Evolutionary conservation across 2,329 filamentous ascomycete genomes (phyloP), one percentile per base, ranked within the genome.

Genomic region (Fonsecaea nubica): DNA sequence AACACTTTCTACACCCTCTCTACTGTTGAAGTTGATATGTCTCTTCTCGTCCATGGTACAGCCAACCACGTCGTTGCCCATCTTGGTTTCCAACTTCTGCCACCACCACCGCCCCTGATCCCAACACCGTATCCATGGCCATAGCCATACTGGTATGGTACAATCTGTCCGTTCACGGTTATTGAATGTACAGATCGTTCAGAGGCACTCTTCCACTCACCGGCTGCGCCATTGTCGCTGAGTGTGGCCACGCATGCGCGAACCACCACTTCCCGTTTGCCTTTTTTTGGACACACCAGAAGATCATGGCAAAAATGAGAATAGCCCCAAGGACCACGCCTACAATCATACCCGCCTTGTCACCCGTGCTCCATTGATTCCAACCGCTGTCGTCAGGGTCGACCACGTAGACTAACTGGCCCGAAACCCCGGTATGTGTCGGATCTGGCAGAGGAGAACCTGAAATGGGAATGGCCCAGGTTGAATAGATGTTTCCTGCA

Each of bases 261-360:
- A 72, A 45, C 71, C 71, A 73, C n/a, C 68, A 60, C 33, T 67
- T 69, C n/a, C 58, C 57, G 40, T 63, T 68, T 9, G 42, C 59
- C 48, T 56, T 69, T 55, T 58, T 66, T 25, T 55, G 57, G 33
- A 53, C 63, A 33, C 60, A 71, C 18, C 63, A 72, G 32, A 67
- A 48, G 10, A 69, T 55, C n/a, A 74, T 30, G 15, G 35, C 69
- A n/a, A 74, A 40, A 15, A 75, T 52, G 57, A 75, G 60, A 15
- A 75, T 18, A 6, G 71, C 71, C 7, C 69, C 65, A 2, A 76
- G 61, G 35, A 74, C 67, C 15, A 72, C 69, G 4, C 71, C 74
- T 7, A 72, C 73, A 10, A 76, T 72, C 15, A 76, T 63, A 9
- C 75, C 75, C 12, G 69, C 74, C 67, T 73, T 74, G 57, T 71